phyloP scores from a whole-genome alignment of 176 grass and related monocot species.

The Cenchrus americanus region DNA sequence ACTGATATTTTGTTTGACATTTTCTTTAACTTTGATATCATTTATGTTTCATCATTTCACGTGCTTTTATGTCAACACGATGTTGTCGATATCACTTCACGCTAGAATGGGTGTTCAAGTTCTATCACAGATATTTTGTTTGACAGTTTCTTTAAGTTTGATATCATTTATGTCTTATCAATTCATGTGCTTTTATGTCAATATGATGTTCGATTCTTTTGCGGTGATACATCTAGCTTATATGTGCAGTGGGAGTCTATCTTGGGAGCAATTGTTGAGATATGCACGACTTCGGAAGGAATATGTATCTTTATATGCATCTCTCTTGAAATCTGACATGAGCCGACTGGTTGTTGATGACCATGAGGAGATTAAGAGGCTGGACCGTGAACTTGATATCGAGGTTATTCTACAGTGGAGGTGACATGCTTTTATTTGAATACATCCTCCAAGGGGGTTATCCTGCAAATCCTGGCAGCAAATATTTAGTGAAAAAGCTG shows the following conservation, averaged over 20 bases:
- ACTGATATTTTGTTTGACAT: slow-evolving; percentile 12
- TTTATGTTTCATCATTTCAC: slow-evolving; percentile 26
- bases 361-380: slow-evolving; percentile 70
- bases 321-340: slow-evolving; percentile 81
- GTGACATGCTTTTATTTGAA: slow-evolving; percentile 41
- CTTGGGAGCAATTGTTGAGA: slow-evolving; percentile 92
- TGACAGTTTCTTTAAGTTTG: not conserved
- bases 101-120: not conserved
- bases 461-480: slow-evolving; percentile 6
- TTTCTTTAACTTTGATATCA: slow-evolving; percentile 17
- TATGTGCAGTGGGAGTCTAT: slow-evolving; percentile 76
- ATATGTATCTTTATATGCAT: slow-evolving; percentile 93
- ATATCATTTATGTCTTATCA: slow-evolving; percentile 26
- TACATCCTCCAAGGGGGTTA: slow-evolving; percentile 26
- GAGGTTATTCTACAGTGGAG: slow-evolving; percentile 99
- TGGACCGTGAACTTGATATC: slow-evolving; percentile 91
- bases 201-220: slow-evolving; percentile 28
- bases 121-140: slow-evolving; percentile 21
- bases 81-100: not conserved
- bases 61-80: slow-evolving; percentile 8
- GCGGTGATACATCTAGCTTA: slow-evolving; percentile 35
- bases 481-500: slow-evolving; percentile 30
- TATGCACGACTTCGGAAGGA: slow-evolving; percentile 73
- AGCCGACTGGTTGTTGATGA: slow-evolving; percentile 72
- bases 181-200: slow-evolving; percentile 24